Conservation (phyloP, 352 stramenopile species). For the Stramenopiles sp. region DNA sequence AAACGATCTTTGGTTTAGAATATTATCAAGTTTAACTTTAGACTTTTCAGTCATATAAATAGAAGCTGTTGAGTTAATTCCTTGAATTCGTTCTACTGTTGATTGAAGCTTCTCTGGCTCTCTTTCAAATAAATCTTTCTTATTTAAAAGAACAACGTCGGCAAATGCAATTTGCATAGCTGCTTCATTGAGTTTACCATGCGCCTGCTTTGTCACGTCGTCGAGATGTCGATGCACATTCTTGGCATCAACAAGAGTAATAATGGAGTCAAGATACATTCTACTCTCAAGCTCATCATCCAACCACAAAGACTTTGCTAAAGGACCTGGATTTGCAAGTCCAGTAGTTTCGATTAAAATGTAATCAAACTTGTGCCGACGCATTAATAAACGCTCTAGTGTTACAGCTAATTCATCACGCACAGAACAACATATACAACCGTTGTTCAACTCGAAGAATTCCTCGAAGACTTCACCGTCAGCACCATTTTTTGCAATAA, state of each 20-base stretch:
- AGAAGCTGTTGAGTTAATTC: no score
- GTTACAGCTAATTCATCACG: no score
- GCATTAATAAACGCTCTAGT: no score
- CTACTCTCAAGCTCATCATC: conserved; percentile 18
- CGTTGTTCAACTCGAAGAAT: conserved; percentile 66
- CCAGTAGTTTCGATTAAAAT: conserved; percentile 72
- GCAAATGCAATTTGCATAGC: conserved; percentile 74
- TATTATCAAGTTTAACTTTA: no score
- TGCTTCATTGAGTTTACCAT: background rate
- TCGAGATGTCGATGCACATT: conserved; percentile 28
- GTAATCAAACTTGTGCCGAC: conserved; percentile 17
- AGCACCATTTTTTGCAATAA: conserved; percentile 5
- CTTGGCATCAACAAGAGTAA: conserved; percentile 82
- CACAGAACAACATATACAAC: conserved; percentile 81
- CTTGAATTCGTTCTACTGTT: no score
- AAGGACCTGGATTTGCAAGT: conserved; percentile 55
- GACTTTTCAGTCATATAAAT: no score
- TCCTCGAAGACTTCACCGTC: conserved; percentile 3
- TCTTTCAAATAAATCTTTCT: no score
- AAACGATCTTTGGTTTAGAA: no score
- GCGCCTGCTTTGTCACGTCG: background rate
- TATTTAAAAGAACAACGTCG: conserved; percentile 92
- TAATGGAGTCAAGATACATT: conserved; percentile 47
- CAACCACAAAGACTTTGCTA: conserved; percentile 70
- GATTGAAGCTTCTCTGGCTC: no score